A percentile compares a stretch with the other conserved stretches of the same genome.
Evolutionary conservation across 768 basidiomycete species (phyloP).

Genomic region (Rhizopogon salebrosus): DNA sequence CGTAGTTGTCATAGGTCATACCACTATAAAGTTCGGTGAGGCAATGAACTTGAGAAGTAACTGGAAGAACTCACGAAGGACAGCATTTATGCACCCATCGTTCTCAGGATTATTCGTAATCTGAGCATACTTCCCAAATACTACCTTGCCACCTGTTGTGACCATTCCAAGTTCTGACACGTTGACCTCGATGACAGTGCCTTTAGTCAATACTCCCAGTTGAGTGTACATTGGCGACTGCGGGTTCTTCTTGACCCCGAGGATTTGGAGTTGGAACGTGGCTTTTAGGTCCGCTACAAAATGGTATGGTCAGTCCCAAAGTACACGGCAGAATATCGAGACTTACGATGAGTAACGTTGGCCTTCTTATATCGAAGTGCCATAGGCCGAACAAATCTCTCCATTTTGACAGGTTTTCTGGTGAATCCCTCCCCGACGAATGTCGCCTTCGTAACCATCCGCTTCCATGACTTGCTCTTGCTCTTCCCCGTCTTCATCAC

Average conservation of each 20-base stretch:
- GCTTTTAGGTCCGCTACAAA: conserved; percentile 88
- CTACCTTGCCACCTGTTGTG: conserved; percentile 92
- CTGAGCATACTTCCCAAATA: conserved; percentile 91
- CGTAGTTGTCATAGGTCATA: neutral
- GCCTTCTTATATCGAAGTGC: conserved; percentile 97
- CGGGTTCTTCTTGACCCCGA: conserved; percentile 99
- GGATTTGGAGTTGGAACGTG: conserved; percentile 96
- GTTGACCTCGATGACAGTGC: conserved; percentile 97
- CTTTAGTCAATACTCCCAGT: conserved; percentile 95
- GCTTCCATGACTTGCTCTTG: conserved; percentile 96
- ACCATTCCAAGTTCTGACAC: conserved; percentile 98
- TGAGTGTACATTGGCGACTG: conserved; percentile 98
- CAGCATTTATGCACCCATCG: conserved; percentile 94
- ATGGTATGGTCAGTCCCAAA: neutral
- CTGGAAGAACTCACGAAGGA: conserved; percentile 61
- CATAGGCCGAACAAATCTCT: conserved; percentile 96
- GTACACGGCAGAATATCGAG: neutral
- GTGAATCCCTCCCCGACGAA: conserved; percentile 99
- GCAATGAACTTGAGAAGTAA: neutral
- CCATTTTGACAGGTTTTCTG: conserved; percentile 98
- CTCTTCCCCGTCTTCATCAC: conserved; percentile 97
- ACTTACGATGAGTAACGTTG: conserved; percentile 95
- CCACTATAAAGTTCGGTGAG: neutral
- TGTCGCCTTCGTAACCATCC: conserved; percentile 99
- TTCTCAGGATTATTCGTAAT: conserved; percentile 95